Evolutionary conservation across 148 eudicot genomes (phyloP), one percentile per base, ranked within the genome.

Genomic region (Polygonum maritimum): DNA sequence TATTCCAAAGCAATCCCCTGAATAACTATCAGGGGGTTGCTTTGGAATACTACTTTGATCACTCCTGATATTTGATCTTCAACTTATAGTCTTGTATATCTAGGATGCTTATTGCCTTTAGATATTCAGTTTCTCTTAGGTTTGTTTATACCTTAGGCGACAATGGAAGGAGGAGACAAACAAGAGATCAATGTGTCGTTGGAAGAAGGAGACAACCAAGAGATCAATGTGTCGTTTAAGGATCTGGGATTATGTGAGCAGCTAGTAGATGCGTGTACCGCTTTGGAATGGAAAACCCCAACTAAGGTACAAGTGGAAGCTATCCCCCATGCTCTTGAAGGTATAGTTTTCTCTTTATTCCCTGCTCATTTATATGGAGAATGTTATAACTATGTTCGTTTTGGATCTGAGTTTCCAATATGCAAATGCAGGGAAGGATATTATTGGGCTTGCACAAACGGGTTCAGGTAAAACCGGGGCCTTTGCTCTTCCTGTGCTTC

Each of bases 401-500:
- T 8, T 21, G 60, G 47, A 16, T 26, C 48, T 16, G 16, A 36
- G 2, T 6, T 71, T 47, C 18, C 2, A 14, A 55, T 0, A 7
- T 62, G 13, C 45, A 41, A 55, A 33, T 78, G 9, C 69, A 87
- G 98, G 97, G 5, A 94, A 87, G 82, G 98, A 94, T 81, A 75
- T 94, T 52, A 92, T 94, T 78, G 98, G 93, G 74, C 93, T 94
- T 75, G 98, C 97, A 38, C 92, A 94, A 79, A 94, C 98, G 33
- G 98, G 98, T 55, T 94, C 98, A 12, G 98, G 98, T 48, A 94
- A 94, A 83, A 94, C 98, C 35, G 98, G 92, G n/a, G 98, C 98
- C 5, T 94, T 94, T 49, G 97, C 91, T 2, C 80, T 94, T 71
- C 98, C 98, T 5, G 90, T 94, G 26, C 82, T 94, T 38, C 97